A percentile compares a stretch with the other conserved stretches of the same genome.
These are phyloP conservation scores for Ophiocordyceps unilateralis DNA, from an alignment of 2,329 filamentous ascomycete genomes.

Conservation along the genomic window DNA sequence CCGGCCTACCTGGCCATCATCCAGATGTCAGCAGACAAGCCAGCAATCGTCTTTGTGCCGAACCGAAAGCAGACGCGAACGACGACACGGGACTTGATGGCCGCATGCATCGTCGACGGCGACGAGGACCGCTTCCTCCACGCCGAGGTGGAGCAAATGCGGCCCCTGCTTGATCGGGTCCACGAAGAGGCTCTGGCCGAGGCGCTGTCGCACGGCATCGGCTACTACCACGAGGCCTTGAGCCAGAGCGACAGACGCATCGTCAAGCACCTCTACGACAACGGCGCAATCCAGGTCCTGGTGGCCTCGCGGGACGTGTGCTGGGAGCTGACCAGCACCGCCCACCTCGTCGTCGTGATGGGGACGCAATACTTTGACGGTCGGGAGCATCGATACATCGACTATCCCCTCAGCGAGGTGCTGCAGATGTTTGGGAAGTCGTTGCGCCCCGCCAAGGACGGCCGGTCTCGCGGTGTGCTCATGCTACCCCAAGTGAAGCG, in stretches of 20 bases:
- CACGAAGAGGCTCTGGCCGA: constrained; percentile 78
- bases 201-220: constrained; percentile 82
- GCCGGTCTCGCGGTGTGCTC: constrained; percentile 73
- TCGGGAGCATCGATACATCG: constrained; percentile 88
- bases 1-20: constrained; percentile 80
- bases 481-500: constrained; percentile 92
- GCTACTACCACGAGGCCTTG: constrained; percentile 92
- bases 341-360: constrained; percentile 90
- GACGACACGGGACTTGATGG: constrained; percentile 72
- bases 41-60: constrained; percentile 80
- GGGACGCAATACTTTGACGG: constrained; percentile 96
- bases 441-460: constrained; percentile 60
- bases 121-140: constrained; percentile 90
- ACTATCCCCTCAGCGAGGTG: constrained; percentile 87
- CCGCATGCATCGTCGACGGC: constrained; percentile 75
- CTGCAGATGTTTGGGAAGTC: constrained; percentile 97
- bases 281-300: constrained; percentile 78
- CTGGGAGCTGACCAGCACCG: constrained; percentile 81
- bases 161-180: constrained; percentile 64
- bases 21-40: constrained; percentile 76
- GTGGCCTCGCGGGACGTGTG: constrained; percentile 68
- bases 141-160: constrained; percentile 64
- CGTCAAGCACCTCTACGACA: constrained; percentile 77
- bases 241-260: constrained; percentile 82
- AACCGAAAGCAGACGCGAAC: constrained; percentile 82